These are phyloP conservation scores for Entomortierella parvispora DNA, from an alignment of 192 early-diverging fungal species.

Conservation along the genomic window DNA sequence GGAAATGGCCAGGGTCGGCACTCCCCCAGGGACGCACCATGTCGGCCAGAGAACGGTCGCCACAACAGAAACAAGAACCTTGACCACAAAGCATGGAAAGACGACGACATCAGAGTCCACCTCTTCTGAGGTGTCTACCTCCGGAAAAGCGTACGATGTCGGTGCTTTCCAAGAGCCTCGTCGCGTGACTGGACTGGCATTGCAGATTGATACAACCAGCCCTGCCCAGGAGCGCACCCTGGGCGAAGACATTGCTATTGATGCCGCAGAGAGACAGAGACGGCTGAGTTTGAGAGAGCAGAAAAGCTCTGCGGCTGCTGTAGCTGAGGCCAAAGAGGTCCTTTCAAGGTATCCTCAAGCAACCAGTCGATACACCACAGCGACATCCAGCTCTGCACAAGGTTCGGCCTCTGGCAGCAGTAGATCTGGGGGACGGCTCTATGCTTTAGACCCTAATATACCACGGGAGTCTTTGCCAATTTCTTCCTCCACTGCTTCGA, in stretches of 20 bases:
- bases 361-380: conserved; percentile 21
- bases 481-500: not conserved
- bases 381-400: conserved; percentile 1
- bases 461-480: not conserved
- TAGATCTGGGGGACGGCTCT: conserved; percentile 4
- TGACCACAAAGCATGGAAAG: not conserved
- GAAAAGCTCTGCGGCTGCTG: conserved; percentile 29
- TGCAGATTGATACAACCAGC: conserved; percentile 32
- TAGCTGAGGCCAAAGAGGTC: conserved; percentile 37
- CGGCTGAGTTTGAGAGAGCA: conserved; percentile 15
- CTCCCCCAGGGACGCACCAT: not conserved
- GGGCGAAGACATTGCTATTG: conserved; percentile 3
- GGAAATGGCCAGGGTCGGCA: not conserved
- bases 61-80: not conserved
- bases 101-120: not conserved
- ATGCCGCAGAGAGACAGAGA: conserved; percentile 14
- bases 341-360: conserved; percentile 45
- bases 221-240: not conserved
- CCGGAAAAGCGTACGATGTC: not conserved
- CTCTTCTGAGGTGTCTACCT: not conserved
- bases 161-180: not conserved
- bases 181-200: not conserved
- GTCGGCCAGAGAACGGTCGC: conserved; percentile 2
- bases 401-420: conserved; percentile 10
- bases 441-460: conserved; percentile 33